phyloP scores from a whole-genome alignment of 257 asterid species.

The Nicotiana paniculata region DNA sequence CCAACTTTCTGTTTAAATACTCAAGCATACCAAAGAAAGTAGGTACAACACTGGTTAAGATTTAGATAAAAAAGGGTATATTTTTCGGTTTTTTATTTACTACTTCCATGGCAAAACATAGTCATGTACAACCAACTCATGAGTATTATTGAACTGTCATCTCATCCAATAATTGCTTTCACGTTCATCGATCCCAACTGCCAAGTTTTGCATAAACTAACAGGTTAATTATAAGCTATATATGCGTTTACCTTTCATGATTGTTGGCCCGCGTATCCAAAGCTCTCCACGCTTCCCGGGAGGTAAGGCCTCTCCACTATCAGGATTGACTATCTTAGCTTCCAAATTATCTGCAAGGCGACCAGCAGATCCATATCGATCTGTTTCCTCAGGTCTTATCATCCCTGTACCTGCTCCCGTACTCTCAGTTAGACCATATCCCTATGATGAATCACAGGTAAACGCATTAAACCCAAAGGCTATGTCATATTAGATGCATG shows the following conservation, averaged over 20 bases:
- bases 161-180: too few relatives aligned
- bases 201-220: too few relatives aligned
- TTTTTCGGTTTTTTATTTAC: too few relatives aligned
- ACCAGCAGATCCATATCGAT: constrained; percentile 62
- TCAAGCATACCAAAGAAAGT: neutral
- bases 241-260: constrained; percentile 66
- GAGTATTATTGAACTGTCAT: too few relatives aligned
- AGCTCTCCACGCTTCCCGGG: constrained; percentile 73
- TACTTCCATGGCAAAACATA: too few relatives aligned
- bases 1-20: neutral
- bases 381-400: constrained; percentile 51
- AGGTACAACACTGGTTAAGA: too few relatives aligned
- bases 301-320: constrained; percentile 53
- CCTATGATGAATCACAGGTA: constrained; percentile 32
- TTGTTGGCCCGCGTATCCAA: constrained; percentile 70
- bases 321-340: constrained; percentile 84
- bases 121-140: too few relatives aligned
- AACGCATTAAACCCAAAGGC: neutral
- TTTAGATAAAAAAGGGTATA: too few relatives aligned
- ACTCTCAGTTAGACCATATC: constrained; percentile 87
- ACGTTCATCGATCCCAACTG: too few relatives aligned
- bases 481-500: neutral
- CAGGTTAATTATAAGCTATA: too few relatives aligned
- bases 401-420: constrained; percentile 62
- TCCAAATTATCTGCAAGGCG: constrained; percentile 51